phyloP scores from a whole-genome alignment of 768 basidiomycete genomes.

The Kwoniella dendrophila region DNA sequence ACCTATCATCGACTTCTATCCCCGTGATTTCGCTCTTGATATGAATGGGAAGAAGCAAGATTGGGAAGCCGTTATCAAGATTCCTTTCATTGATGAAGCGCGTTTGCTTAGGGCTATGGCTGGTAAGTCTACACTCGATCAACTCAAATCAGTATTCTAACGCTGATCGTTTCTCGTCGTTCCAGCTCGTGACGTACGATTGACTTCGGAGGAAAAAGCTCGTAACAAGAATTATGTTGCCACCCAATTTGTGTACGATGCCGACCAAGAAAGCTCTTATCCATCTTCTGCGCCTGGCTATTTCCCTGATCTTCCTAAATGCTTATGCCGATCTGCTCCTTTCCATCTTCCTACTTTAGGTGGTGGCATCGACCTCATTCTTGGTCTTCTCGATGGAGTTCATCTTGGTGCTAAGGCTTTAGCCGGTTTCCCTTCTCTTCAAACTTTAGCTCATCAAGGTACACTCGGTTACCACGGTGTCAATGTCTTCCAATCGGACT shows the following conservation, averaged over 20 bases:
- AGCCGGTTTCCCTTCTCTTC: slow-evolving; percentile 93
- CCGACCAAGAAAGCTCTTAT: slow-evolving; percentile 68
- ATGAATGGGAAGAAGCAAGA: slow-evolving; percentile 97
- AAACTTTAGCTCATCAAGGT: slow-evolving; percentile 79
- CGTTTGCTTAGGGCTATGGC: slow-evolving; percentile 81
- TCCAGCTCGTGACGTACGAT: slow-evolving; percentile 73
- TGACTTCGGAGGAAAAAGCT: slow-evolving; percentile 72
- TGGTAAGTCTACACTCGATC: slow-evolving; percentile 60
- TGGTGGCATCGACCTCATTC: slow-evolving; percentile 76
- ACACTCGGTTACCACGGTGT: slow-evolving; percentile 82
- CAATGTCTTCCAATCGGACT: slow-evolving; percentile 88
- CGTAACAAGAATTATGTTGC: slow-evolving; percentile 74
- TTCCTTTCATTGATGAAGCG: slow-evolving; percentile 89
- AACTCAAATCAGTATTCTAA: background rate
- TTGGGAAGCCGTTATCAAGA: slow-evolving; percentile 99
- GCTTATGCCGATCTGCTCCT: slow-evolving; percentile 74
- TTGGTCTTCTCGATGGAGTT: slow-evolving; percentile 86
- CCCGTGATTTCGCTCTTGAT: slow-evolving; percentile 84
- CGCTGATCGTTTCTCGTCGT: background rate
- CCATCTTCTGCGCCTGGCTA: slow-evolving; percentile 92
- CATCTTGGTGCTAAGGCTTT: slow-evolving; percentile 79
- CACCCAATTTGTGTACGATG: slow-evolving; percentile 73
- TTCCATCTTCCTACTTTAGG: slow-evolving; percentile 84
- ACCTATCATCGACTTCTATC: slow-evolving; percentile 92
- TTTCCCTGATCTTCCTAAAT: slow-evolving; percentile 83